Base-by-base conservation (phyloP, 257 asterid species). In the Orobanche coerulescens region DNA sequence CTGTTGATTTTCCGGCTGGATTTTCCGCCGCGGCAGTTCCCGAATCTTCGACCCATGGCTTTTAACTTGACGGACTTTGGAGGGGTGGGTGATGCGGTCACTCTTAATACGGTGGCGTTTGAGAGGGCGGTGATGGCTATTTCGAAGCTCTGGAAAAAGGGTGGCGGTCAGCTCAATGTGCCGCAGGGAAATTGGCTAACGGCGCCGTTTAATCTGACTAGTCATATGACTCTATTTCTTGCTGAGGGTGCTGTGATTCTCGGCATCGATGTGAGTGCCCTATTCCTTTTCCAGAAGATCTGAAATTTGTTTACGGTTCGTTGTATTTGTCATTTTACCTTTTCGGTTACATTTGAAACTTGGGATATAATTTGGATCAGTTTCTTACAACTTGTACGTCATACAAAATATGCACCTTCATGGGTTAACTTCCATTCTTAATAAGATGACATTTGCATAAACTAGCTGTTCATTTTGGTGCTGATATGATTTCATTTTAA, bases 181-280 rank as follows among this genome's bases (percentile, higher is more conserved):
- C 90, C 93, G 33, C 81, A 84, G 25, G 96, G 96, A 15, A 34
- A 62, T 66, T 88, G 96, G 95, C 77, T 88, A 0, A 85, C 96
- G 61, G 96, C 87, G 51, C 95, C 96, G 58, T 88, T 88, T 65
- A 88, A 88, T 70, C 81, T 88, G 20, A 88, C 96, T 16, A 85
- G 96, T 61, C 82, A 85, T 61, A 81, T 88, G 90, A 88, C 94
- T 58, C 84, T 88, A 2, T 88, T 88, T 67, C 95, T 85, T 55
- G 90, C 92, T 48, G 77, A 81, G 67, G 88, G 81, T 43, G 86
- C 96, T 78, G 87, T 75, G 40, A 78, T 88, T 61, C 86, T 88
- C 57, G 94, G 94, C 51, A 67, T 78, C 65, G 83, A 85, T 68
- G 96, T 88, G 77, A 81, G 87, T 77, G 8, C 23, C 4, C 46